Base-by-base conservation (phyloP, 2,329 filamentous ascomycete genomes). In the Fusarium euwallaceae region DNA sequence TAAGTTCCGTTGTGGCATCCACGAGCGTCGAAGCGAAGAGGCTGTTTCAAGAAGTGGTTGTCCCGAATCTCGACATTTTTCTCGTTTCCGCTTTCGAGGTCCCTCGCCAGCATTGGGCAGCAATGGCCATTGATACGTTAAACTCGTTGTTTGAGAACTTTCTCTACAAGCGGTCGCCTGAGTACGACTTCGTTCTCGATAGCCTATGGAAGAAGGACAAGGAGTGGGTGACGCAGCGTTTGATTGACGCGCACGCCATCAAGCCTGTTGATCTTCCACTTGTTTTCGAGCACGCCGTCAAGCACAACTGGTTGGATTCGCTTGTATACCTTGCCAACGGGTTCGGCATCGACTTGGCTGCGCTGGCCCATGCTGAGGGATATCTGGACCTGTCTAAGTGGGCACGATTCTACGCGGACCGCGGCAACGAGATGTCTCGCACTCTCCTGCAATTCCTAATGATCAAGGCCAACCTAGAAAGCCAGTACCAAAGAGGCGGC, bases 181-280 rank as follows among this genome's bases (percentile, higher is more conserved):
- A 95, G 65, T 93, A 94, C 81, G 92, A 95, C 75, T 97, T 98
- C 73, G 96, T 98, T 16, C 89, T 99, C 67, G 93, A 98, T 80
- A 95, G 95, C 68, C 86, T 98, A 7, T 98, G 96, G 95, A 92
- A 93, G 76, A 95, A 97, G 80, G 95, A 98, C 80, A 94, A 92
- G 75, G 89, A 92, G 22, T 98, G 95, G 93, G 93, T 98, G 17
- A 92, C 92, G 11, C 90, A 92, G 73, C 91, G 94, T 68, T 90
- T 99, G 37, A 91, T 96, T 81, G 92, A 92, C 45, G 93, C 97
- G 60, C 94, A 97, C 79, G 94, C 95, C 9, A 86, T 93, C 59
- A 92, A 94, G 79, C 93, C 85, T n/a, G 81, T 82, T 6, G 85
- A 86, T 67, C 78, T 86, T 22, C 83, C 84, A 2, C 76, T 85